Conservation (phyloP, 2,329 filamentous ascomycete genomes). For the Pseudophaeomoniella oleicola region DNA sequence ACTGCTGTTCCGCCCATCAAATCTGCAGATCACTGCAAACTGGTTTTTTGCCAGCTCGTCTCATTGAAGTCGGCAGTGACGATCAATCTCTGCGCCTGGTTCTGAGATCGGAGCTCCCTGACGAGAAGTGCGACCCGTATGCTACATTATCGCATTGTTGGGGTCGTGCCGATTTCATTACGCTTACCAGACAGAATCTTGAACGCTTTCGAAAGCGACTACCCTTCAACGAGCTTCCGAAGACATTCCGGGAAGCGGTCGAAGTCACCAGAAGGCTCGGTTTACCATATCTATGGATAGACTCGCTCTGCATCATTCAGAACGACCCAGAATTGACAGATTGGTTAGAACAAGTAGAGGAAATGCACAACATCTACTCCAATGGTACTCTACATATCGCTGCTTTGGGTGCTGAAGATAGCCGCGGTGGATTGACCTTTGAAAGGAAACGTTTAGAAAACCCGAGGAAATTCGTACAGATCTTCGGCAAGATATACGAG, state of each 20-base stretch:
- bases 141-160: conserved; percentile 4
- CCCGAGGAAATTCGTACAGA: too few relatives aligned
- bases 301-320: conserved; percentile 19
- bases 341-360: conserved; percentile 8
- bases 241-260: conserved; percentile 15
- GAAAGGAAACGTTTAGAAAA: conserved; percentile 10
- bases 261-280: conserved; percentile 11
- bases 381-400: conserved; percentile 11
- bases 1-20: too few relatives aligned
- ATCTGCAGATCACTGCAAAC: too few relatives aligned
- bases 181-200: neutral
- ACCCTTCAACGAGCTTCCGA: neutral
- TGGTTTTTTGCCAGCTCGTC: too few relatives aligned
- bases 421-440: conserved; percentile 9
- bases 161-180: neutral
- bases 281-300: conserved; percentile 18
- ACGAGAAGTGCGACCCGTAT: too few relatives aligned
- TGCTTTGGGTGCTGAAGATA: conserved; percentile 10
- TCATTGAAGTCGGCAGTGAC: too few relatives aligned
- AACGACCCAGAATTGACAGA: conserved; percentile 11
- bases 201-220: neutral
- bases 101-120: too few relatives aligned
- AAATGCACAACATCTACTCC: conserved; percentile 12
- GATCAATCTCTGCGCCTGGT: too few relatives aligned
- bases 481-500: too few relatives aligned